Evolutionary conservation across 805 yeast genomes (phyloP).

Genomic region (Yarrowia divulgata): DNA sequence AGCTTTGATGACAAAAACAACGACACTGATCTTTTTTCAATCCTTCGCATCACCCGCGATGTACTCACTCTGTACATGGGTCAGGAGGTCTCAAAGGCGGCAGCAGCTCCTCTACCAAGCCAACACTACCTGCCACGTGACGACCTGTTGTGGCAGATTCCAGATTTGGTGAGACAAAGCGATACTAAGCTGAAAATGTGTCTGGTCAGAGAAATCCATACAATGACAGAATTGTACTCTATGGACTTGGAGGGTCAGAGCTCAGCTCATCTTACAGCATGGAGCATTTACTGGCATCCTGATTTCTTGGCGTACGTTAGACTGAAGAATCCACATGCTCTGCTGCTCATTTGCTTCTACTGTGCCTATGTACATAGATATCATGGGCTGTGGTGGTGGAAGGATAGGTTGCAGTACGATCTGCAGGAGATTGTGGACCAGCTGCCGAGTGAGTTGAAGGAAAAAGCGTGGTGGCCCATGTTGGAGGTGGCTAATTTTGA

Average conservation of each 20-base stretch:
- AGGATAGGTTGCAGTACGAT: constrained; percentile 2
- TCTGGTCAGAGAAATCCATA: neutral
- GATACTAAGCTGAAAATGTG: neutral
- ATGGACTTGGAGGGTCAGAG: neutral
- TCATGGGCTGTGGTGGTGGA: constrained; percentile 9
- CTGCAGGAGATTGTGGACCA: constrained; percentile 1
- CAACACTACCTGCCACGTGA: constrained; percentile 9
- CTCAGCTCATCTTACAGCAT: constrained; percentile 1
- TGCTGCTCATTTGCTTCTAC: constrained; percentile 2
- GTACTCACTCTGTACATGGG: constrained; percentile 1
- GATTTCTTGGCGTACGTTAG: neutral
- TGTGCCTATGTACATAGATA: constrained; percentile 13
- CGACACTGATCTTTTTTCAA: neutral
- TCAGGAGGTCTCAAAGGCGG: neutral
- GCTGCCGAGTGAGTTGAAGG: neutral
- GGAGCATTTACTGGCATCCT: constrained; percentile 14
- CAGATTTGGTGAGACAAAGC: neutral
- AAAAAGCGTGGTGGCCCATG: constrained; percentile 1
- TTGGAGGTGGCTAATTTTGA: neutral
- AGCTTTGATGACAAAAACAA: neutral
- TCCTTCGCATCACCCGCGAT: neutral
- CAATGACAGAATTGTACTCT: neutral
- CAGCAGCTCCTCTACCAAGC: neutral
- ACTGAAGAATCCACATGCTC: neutral
- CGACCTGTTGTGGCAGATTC: neutral